A percentile compares a stretch with the other conserved stretches of the same genome.
Evolutionary conservation across 2,329 filamentous ascomycete species (phyloP).

Genomic region (Penicillium sp.): DNA sequence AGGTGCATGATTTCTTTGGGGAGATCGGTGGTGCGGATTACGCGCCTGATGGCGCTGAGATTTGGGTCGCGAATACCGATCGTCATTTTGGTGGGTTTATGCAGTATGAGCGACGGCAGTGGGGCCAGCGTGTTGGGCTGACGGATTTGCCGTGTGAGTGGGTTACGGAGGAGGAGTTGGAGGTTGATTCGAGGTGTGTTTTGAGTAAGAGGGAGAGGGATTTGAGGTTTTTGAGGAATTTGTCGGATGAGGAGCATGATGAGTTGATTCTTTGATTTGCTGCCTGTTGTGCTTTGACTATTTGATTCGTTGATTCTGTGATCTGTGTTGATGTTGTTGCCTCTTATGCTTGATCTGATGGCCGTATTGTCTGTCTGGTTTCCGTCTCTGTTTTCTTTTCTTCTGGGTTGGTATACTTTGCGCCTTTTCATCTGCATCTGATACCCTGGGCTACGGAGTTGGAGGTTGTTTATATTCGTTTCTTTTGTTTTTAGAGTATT

Average conservation of each 20-base stretch:
- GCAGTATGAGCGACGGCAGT: constrained; percentile 44
- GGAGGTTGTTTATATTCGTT: constrained; percentile 12
- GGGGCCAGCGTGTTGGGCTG: constrained; percentile 37
- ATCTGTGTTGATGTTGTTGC: neutral
- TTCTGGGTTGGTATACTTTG: constrained; percentile 6
- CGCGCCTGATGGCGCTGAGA: constrained; percentile 41
- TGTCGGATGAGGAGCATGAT: constrained; percentile 38
- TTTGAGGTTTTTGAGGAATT: constrained; percentile 35
- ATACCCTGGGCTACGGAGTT: constrained; percentile 28
- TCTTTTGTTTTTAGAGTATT: constrained; percentile 8
- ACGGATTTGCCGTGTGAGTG: constrained; percentile 41
- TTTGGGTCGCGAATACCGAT: constrained; percentile 49
- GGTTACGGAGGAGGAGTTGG: constrained; percentile 36
- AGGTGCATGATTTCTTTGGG: constrained; percentile 49
- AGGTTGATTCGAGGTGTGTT: constrained; percentile 38
- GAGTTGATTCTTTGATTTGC: constrained; percentile 30
- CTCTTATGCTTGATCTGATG: too few species aligned
- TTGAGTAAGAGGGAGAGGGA: constrained; percentile 36
- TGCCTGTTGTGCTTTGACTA: constrained; percentile 12
- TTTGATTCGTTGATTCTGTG: constrained; percentile 29
- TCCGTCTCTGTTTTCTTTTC: neutral
- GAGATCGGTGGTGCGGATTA: constrained; percentile 48
- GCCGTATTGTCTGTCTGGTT: neutral
- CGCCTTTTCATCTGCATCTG: constrained; percentile 18
- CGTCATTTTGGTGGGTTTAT: constrained; percentile 46